Base-by-base conservation (phyloP, 1,284 basidiomycete genomes). In the Amylostereum areolatum region DNA sequence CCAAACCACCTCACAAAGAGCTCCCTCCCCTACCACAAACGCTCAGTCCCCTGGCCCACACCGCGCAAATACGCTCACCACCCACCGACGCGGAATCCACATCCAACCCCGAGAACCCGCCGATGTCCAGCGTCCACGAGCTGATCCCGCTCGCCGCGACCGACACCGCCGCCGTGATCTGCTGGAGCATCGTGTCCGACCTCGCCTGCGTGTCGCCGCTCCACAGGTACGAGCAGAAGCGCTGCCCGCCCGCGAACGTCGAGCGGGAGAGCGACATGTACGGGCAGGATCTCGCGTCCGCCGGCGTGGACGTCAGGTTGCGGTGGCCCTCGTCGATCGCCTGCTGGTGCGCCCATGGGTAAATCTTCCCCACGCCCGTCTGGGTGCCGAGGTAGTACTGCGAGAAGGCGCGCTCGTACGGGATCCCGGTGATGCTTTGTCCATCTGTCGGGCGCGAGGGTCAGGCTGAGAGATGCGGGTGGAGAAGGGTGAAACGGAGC, bases 161-260 rank as follows among this genome's bases (percentile, higher is more conserved):
- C n/a, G 64, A 67, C 5, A 67, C 66, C 7, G 66, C 68, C 4
- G 63, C 58, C 11, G 69, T 70, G 29, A 71, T 62, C 54, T 71
- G 69, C 49, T 71, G 69, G 45, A 67, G 51, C 25, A 71, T 45
- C 25, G 68, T 66, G 48, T 67, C 66, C 48, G 68, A 69, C 24
- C 58, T 49, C 28, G 67, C 68, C 24, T 57, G 53, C 7, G 69
- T 71, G 54, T 71, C 69, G 4, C 69, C 69, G 50, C 67, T 69
- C 69, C 69, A 71, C 12, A 71, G 50, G 45, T 70, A 71, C 36
- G 68, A 69, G 57, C 69, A 71, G 57, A 70, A 71, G 4, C 68
- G 57, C 50, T 71, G 69, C 11, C 69, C 69, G 18, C 69, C 69
- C 18, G 62, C 59, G 49, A 69, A 71, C 7, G 69, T 71, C 49